phyloP scores from a whole-genome alignment of 331 rosid genomes.

The Spiraea crenata region DNA sequence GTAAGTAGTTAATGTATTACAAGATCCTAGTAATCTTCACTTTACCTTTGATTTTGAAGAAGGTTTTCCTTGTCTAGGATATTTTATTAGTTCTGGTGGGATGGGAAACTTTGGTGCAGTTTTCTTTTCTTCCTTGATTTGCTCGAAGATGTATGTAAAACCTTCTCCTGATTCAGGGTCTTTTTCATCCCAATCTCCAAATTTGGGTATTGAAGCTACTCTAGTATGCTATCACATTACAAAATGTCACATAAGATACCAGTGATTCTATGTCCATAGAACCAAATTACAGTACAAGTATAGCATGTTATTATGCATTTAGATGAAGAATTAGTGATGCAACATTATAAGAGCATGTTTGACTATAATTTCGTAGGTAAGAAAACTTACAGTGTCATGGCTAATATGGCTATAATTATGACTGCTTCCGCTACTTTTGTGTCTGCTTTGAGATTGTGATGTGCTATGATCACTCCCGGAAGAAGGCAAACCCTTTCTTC shows the following conservation, averaged over 20 bases:
- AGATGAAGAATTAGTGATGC: too few relatives aligned
- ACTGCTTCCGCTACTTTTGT: not conserved
- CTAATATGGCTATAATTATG: not conserved
- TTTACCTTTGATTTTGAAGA: slow-evolving; percentile 48
- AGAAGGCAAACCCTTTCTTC: slow-evolving; percentile 23
- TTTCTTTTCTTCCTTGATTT: slow-evolving; percentile 46
- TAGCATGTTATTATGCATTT: too few relatives aligned
- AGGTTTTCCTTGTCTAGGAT: not conserved
- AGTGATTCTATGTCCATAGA: too few relatives aligned
- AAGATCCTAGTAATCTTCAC: too few relatives aligned
- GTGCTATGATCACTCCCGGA: slow-evolving; percentile 2
- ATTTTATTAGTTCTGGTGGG: slow-evolving; percentile 13
- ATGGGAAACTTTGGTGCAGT: slow-evolving; percentile 9
- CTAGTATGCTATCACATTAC: slow-evolving; percentile 30
- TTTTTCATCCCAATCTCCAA: slow-evolving; percentile 63
- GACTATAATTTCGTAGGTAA: not conserved
- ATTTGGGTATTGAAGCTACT: slow-evolving; percentile 50
- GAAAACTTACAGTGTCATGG: not conserved
- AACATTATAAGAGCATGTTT: too few relatives aligned
- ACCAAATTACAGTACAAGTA: too few relatives aligned
- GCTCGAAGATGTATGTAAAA: slow-evolving; percentile 42
- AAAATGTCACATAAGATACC: not conserved
- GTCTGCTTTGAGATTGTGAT: not conserved
- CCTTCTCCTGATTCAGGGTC: slow-evolving; percentile 68
- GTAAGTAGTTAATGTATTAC: too few relatives aligned